Evolutionary conservation across 768 basidiomycete species (phyloP).

Genomic region (Tricholoma terreum): DNA sequence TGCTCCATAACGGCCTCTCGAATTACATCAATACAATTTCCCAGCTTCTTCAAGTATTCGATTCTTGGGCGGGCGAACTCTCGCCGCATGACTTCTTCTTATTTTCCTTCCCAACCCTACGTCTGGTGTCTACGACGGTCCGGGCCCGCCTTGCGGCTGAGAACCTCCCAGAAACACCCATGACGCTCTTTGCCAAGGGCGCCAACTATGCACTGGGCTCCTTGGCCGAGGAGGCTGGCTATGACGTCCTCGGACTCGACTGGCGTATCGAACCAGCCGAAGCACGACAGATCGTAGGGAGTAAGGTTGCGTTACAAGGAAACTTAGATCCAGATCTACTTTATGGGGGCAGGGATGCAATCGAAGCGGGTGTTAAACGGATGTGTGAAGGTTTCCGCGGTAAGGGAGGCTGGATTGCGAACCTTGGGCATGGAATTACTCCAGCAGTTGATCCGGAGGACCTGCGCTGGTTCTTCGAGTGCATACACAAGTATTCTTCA

Average conservation of each 20-base stretch:
- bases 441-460: conserved; percentile 95
- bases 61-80: conserved; percentile 94
- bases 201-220: conserved; percentile 69
- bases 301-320: conserved; percentile 76
- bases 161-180: conserved; percentile 59
- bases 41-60: conserved; percentile 94
- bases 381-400: conserved; percentile 76
- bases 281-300: conserved; percentile 60
- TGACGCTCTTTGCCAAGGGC: conserved; percentile 95
- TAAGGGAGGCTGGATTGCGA: conserved; percentile 89
- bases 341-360: conserved; percentile 83
- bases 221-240: conserved; percentile 63
- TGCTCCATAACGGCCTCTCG: background rate
- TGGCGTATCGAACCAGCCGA: conserved; percentile 83
- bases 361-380: conserved; percentile 80
- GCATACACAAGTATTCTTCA: conserved; percentile 78
- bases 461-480: conserved; percentile 87
- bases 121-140: conserved; percentile 70
- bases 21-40: background rate
- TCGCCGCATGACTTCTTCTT: conserved; percentile 80
- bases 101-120: conserved; percentile 81
- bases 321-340: conserved; percentile 90
- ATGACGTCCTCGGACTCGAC: conserved; percentile 88
- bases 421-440: conserved; percentile 96
- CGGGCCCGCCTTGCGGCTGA: conserved; percentile 52